Conservation (phyloP, 2,329 filamentous ascomycete species). For the Fusarium nygamai region DNA sequence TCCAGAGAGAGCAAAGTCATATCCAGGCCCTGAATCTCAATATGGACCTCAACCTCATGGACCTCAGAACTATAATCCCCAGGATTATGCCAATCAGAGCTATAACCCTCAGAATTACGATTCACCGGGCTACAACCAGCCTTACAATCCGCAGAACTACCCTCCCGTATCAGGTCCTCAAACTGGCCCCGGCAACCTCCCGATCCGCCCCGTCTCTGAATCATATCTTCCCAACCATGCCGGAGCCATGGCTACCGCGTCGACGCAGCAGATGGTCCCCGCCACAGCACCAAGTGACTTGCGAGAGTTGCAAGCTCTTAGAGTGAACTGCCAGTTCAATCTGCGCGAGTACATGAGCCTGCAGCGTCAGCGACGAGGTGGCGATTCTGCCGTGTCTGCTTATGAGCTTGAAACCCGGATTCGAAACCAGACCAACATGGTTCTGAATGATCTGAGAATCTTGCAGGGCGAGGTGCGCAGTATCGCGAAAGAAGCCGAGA, state of each 20-base stretch:
- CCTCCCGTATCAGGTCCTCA: slow-evolving; percentile 35
- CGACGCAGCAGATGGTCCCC: slow-evolving; percentile 32
- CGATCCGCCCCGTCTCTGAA: slow-evolving; percentile 38
- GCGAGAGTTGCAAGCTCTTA: slow-evolving; percentile 47
- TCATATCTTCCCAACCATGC: slow-evolving; percentile 35
- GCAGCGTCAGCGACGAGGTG: slow-evolving; percentile 44
- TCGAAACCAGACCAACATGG: slow-evolving; percentile 53
- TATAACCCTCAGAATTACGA: slow-evolving; percentile 36
- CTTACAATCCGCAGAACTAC: slow-evolving; percentile 38
- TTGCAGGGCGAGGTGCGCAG: slow-evolving; percentile 57
- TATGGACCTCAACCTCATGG: slow-evolving; percentile 29
- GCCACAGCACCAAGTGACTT: slow-evolving; percentile 33
- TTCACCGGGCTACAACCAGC: slow-evolving; percentile 27
- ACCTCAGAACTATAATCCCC: slow-evolving; percentile 24
- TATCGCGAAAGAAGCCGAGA: slow-evolving; percentile 57
- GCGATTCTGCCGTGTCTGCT: slow-evolving; percentile 44
- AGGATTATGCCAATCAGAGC: slow-evolving; percentile 28
- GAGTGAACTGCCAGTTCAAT: slow-evolving; percentile 49
- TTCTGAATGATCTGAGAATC: slow-evolving; percentile 56
- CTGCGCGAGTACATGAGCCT: slow-evolving; percentile 50
- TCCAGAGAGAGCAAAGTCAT: slow-evolving; percentile 35
- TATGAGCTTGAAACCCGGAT: slow-evolving; percentile 56
- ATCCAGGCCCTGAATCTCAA: slow-evolving; percentile 33
- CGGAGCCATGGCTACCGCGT: slow-evolving; percentile 30
- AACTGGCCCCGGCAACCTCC: slow-evolving; percentile 26